Percentiles rank a stretch among this genome's conserved stretches.
phyloP scores from a whole-genome alignment of 139 green algal species.

The Medakamo hakoo region DNA sequence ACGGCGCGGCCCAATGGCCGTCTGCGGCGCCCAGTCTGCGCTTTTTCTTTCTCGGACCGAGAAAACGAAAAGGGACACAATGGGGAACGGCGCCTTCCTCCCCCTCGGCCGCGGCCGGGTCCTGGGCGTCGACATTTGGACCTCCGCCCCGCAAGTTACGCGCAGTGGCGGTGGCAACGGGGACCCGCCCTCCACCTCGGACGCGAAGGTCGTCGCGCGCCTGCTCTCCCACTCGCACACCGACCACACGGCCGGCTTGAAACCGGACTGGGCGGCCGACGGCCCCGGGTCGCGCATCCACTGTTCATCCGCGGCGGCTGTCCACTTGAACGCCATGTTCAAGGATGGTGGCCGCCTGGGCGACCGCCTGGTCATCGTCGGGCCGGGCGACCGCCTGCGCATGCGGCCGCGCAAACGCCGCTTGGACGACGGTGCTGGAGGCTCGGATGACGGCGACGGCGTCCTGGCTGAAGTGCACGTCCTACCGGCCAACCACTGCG shows the following conservation, averaged over 20 bases:
- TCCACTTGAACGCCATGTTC: slow-evolving; percentile 1
- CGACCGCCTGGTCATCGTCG: neutral
- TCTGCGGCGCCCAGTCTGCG: too few species aligned
- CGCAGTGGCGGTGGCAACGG: too few species aligned
- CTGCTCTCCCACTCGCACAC: slow-evolving; percentile 23
- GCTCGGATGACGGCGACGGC: neutral
- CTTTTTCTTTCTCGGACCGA: neutral
- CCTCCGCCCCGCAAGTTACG: neutral
- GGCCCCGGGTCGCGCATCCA: slow-evolving; percentile 7
- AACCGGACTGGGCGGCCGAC: slow-evolving; percentile 2
- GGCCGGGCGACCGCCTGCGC: too few species aligned
- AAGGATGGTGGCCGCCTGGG: neutral
- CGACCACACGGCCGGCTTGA: slow-evolving; percentile 17
- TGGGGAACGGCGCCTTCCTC: neutral
- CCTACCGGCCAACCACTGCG: neutral
- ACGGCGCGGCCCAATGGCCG: too few species aligned
- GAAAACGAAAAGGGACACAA: neutral
- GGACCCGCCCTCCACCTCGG: too few species aligned
- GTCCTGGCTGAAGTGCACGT: neutral
- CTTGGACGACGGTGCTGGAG: too few species aligned
- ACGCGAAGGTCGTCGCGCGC: slow-evolving; percentile 3
- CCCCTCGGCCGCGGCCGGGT: neutral
- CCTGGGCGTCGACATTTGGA: neutral
- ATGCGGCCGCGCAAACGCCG: too few species aligned
- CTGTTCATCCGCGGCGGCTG: slow-evolving; percentile 7